Percentiles rank a stretch among this genome's conserved stretches.
Evolutionary conservation across 345 rosid species (phyloP).

Genomic region (Firmiana major): DNA sequence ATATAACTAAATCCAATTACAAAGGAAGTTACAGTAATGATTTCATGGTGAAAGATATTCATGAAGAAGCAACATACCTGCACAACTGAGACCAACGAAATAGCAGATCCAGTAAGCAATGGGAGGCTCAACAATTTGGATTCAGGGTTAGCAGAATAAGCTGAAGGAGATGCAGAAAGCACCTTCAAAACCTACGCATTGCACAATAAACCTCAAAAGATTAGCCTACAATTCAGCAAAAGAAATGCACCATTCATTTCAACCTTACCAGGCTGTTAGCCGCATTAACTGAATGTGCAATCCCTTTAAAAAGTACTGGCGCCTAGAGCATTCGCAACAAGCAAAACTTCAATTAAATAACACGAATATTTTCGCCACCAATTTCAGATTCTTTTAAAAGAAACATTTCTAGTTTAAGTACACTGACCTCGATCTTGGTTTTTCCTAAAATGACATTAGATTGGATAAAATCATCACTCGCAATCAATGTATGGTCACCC

Average conservation of each 20-base stretch:
- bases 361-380: background rate
- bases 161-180: constrained; percentile 63
- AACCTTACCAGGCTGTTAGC: constrained; percentile 49
- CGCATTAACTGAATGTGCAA: constrained; percentile 64
- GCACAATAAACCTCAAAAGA: background rate
- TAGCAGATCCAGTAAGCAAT: constrained; percentile 48
- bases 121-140: constrained; percentile 64
- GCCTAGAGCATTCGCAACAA: constrained; percentile 38
- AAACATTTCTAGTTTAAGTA: background rate
- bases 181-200: constrained; percentile 51
- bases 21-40: background rate
- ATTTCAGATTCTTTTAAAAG: background rate
- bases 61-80: constrained; percentile 35
- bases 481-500: constrained; percentile 63
- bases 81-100: constrained; percentile 62
- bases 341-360: background rate
- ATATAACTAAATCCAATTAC: background rate
- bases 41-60: background rate
- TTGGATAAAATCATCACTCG: constrained; percentile 44
- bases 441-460: constrained; percentile 58
- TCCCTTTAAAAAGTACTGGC: constrained; percentile 61
- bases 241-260: background rate
- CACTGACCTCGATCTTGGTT: constrained; percentile 46
- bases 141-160: constrained; percentile 66
- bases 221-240: background rate